Percentiles rank a stretch among this genome's conserved stretches.
Conservation (phyloP, 345 rosid species). For the Moricandia arvensis region DNA sequence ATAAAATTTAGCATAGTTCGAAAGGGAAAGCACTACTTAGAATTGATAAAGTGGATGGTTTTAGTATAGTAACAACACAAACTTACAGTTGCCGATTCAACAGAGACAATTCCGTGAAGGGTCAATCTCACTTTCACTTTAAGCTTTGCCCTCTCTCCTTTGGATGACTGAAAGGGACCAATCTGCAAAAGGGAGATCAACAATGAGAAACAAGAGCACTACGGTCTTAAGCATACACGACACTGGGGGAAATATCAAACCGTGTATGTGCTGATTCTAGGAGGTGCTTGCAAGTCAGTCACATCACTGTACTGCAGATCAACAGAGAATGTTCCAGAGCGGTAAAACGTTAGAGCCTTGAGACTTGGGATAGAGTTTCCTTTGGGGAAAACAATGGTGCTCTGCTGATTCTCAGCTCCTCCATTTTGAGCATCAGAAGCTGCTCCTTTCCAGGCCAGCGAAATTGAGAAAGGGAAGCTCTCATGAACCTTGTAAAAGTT, state of each 20-base stretch:
- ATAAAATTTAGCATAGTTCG: not conserved
- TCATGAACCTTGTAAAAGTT: slow-evolving; percentile 60
- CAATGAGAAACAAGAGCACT: slow-evolving; percentile 9
- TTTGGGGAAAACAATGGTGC: slow-evolving; percentile 73
- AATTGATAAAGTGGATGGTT: not conserved
- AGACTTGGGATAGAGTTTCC: slow-evolving; percentile 88
- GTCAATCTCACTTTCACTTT: slow-evolving; percentile 86
- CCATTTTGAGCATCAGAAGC: slow-evolving; percentile 62
- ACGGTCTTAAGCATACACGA: not conserved
- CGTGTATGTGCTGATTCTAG: slow-evolving; percentile 79
- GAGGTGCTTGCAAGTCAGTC: slow-evolving; percentile 59
- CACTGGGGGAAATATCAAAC: slow-evolving; percentile 37
- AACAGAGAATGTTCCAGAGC: slow-evolving; percentile 68
- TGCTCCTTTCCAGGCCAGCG: slow-evolving; percentile 79
- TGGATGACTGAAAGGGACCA: slow-evolving; percentile 84
- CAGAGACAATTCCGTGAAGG: slow-evolving; percentile 78
- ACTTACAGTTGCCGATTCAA: slow-evolving; percentile 88
- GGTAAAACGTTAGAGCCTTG: slow-evolving; percentile 81
- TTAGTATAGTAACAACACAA: not conserved
- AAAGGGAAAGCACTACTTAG: no score
- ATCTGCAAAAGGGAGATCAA: slow-evolving; percentile 50
- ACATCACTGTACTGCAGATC: slow-evolving; percentile 77
- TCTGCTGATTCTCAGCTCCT: slow-evolving; percentile 65
- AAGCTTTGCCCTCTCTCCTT: slow-evolving; percentile 72
- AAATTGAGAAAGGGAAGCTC: slow-evolving; percentile 77